Percentiles rank a stretch among this genome's conserved stretches.
Evolutionary conservation across 1,284 basidiomycete species (phyloP).

Genomic region (Rugosomyces carneus): DNA sequence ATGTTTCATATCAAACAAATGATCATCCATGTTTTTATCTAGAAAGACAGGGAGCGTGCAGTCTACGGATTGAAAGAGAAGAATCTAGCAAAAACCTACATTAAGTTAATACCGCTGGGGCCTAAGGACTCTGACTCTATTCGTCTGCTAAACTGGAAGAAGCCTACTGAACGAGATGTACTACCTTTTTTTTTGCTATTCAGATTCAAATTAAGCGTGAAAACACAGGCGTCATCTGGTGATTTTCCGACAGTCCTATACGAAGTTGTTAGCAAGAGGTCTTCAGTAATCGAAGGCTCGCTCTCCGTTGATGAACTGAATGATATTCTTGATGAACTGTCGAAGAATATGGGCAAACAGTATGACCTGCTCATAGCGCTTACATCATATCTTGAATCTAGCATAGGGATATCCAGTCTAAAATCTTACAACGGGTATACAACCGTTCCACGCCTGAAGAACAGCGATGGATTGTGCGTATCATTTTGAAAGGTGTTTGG

Average conservation of each 20-base stretch:
- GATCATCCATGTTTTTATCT: constrained; percentile 1
- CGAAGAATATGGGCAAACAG: constrained; percentile 65
- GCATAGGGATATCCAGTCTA: constrained; percentile 67
- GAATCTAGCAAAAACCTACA: constrained; percentile 84
- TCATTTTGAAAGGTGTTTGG: constrained; percentile 80
- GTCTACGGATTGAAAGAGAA: constrained; percentile 92
- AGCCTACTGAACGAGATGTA: constrained; percentile 65
- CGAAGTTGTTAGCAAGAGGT: constrained; percentile 80
- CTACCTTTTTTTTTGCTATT: constrained; percentile 6
- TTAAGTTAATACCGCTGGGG: constrained; percentile 80
- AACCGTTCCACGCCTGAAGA: constrained; percentile 76
- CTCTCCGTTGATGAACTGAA: constrained; percentile 81
- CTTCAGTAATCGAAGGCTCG: constrained; percentile 72
- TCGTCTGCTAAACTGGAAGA: constrained; percentile 86
- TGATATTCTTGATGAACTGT: constrained; percentile 68
- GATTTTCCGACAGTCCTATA: constrained; percentile 84
- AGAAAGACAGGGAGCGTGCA: constrained; percentile 89
- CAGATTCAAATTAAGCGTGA: constrained; percentile 1
- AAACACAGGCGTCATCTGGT: constrained; percentile 56
- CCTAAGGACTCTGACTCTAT: constrained; percentile 74
- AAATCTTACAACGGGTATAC: constrained; percentile 71
- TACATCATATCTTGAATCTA: constrained; percentile 1
- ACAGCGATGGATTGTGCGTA: constrained; percentile 88
- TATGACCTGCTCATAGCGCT: constrained; percentile 20
- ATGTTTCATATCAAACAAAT: not conserved